Conservation (phyloP, 2,329 filamentous ascomycete species). For the Lasiodiplodia sp. region DNA sequence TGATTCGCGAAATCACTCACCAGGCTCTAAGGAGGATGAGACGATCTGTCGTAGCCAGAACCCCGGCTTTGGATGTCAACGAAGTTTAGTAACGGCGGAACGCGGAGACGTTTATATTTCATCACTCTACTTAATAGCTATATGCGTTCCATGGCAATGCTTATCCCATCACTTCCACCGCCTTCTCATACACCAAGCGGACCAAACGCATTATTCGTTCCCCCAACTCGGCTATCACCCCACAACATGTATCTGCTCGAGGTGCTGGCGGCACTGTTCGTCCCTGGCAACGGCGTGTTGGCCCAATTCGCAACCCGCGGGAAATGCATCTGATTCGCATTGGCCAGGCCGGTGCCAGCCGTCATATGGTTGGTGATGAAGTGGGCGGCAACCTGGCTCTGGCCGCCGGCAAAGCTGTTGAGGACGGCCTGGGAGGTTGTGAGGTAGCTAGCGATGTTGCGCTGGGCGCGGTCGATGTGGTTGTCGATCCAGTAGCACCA, state of each 20-base stretch:
- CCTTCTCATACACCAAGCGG: background rate
- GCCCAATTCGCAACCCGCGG: background rate
- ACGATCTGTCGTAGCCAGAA: too few relatives aligned
- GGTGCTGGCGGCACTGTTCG: background rate
- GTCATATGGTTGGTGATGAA: background rate
- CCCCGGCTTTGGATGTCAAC: too few relatives aligned
- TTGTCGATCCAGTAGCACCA: conserved; percentile 5
- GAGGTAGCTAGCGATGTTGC: background rate
- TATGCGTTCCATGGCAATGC: too few relatives aligned
- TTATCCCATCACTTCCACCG: too few relatives aligned
- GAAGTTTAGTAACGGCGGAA: too few relatives aligned
- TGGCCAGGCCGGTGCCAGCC: background rate
- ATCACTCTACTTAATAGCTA: too few relatives aligned
- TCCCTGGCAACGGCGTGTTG: background rate
- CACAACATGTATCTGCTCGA: background rate
- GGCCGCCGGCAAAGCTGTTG: background rate
- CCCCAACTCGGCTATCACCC: background rate
- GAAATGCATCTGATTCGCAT: background rate
- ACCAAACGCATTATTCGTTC: background rate
- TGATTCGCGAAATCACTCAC: too few relatives aligned
- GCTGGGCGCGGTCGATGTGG: background rate
- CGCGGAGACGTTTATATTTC: too few relatives aligned
- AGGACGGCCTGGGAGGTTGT: background rate
- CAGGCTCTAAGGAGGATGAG: too few relatives aligned
- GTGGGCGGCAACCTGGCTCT: background rate